These are phyloP conservation scores for Salvia miltiorrhiza DNA, from an alignment of 257 asterid genomes.

Conservation along the genomic window DNA sequence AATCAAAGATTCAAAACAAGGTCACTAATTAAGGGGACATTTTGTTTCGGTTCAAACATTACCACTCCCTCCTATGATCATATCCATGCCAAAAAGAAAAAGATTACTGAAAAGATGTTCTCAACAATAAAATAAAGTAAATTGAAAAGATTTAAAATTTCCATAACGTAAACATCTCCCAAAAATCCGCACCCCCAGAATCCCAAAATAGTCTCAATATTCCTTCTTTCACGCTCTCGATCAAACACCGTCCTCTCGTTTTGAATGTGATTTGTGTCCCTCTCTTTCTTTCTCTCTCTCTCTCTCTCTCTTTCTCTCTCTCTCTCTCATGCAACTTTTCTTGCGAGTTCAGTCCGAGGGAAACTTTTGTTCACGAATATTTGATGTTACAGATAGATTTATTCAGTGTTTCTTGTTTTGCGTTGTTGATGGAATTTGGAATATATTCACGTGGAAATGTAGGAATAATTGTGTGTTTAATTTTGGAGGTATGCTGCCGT, in stretches of 20 bases:
- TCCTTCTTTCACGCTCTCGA: conserved; percentile 21
- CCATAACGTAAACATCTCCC: neutral
- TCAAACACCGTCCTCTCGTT: conserved; percentile 18
- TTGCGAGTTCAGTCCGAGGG: conserved; percentile 1
- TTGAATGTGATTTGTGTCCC: conserved; percentile 11
- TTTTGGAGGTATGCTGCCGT: conserved; percentile 22
- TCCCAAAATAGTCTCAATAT: conserved; percentile 6
- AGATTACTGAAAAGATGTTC: too few relatives aligned
- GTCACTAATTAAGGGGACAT: too few relatives aligned
- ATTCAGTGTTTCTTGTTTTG: neutral
- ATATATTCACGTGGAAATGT: conserved; percentile 13
- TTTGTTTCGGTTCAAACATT: too few relatives aligned
- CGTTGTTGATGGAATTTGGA: conserved; percentile 6
- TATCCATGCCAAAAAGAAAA: too few relatives aligned
- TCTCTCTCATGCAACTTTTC: too few relatives aligned
- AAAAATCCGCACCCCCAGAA: conserved; percentile 12
- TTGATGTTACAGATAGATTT: conserved; percentile 10
- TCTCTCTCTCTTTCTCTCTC: neutral
- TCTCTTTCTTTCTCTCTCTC: neutral
- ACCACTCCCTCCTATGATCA: too few relatives aligned
- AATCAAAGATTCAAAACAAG: too few relatives aligned
- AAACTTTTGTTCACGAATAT: conserved; percentile 5
- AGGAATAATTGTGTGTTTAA: neutral
- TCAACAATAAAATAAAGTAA: too few relatives aligned
- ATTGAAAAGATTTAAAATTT: too few relatives aligned